A percentile compares a stretch with the other conserved stretches of the same genome.
phyloP scores from a whole-genome alignment of 805 yeast species.

The Yamadazyma takamatsuzukensis region DNA sequence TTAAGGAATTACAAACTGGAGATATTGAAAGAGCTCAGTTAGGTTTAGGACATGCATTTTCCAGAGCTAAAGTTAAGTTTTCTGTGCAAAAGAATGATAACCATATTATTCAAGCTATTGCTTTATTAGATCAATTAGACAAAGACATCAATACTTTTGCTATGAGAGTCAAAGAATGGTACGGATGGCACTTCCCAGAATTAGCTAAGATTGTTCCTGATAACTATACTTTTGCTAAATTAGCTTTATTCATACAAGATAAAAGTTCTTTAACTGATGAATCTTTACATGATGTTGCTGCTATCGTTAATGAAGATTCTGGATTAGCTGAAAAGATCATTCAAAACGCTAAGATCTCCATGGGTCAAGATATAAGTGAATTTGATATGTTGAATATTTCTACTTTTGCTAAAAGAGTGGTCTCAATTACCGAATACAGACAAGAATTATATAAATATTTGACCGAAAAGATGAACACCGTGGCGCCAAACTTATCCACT shows the following conservation, averaged over 20 bases:
- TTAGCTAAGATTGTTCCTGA: slow-evolving; percentile 88
- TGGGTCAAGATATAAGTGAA: slow-evolving; percentile 98
- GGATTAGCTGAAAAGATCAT: slow-evolving; percentile 84
- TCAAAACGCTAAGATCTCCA: slow-evolving; percentile 93
- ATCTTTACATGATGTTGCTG: slow-evolving; percentile 90
- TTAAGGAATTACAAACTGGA: slow-evolving; percentile 89
- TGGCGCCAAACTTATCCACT: slow-evolving; percentile 95
- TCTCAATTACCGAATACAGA: slow-evolving; percentile 88
- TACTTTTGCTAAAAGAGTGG: slow-evolving; percentile 91
- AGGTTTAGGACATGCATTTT: slow-evolving; percentile 98
- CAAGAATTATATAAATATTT: slow-evolving; percentile 77
- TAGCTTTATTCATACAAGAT: slow-evolving; percentile 80
- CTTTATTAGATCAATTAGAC: slow-evolving; percentile 93
- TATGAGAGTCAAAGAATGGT: slow-evolving; percentile 98
- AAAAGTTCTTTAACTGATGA: slow-evolving; percentile 86
- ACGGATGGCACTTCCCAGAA: slow-evolving; percentile 99
- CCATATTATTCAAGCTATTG: slow-evolving; percentile 98
- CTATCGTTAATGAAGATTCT: slow-evolving; percentile 85
- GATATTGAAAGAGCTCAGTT: slow-evolving; percentile 97
- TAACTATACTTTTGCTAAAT: slow-evolving; percentile 80
- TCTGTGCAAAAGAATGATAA: slow-evolving; percentile 98
- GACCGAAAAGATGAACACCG: slow-evolving; percentile 93
- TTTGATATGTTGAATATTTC: slow-evolving; percentile 89
- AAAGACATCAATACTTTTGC: slow-evolving; percentile 97
- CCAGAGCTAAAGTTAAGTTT: slow-evolving; percentile 98